Evolutionary conservation across 768 basidiomycete species (phyloP).

Genomic region (Gymnopilus junonius): DNA sequence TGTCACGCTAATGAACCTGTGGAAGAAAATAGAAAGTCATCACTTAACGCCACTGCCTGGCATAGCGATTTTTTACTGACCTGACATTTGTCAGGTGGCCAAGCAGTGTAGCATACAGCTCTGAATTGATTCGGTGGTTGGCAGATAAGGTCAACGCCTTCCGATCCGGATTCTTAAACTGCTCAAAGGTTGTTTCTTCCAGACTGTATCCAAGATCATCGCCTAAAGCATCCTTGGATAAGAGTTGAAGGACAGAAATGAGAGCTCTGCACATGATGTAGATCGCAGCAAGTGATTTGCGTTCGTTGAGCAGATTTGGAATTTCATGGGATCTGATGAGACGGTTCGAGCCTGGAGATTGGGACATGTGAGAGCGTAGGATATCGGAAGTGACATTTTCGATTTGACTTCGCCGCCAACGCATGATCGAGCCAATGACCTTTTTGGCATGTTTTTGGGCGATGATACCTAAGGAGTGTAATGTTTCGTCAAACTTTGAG

Average conservation of each 20-base stretch:
- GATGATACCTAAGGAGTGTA: slow-evolving; percentile 85
- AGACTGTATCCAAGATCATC: slow-evolving; percentile 78
- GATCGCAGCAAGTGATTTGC: slow-evolving; percentile 80
- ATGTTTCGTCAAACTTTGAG: slow-evolving; percentile 78
- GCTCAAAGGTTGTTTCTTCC: slow-evolving; percentile 90
- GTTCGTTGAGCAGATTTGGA: slow-evolving; percentile 61
- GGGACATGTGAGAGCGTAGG: slow-evolving; percentile 51
- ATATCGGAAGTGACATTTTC: slow-evolving; percentile 60
- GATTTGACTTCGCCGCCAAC: slow-evolving; percentile 82
- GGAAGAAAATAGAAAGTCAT: slow-evolving; percentile 2
- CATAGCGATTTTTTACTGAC: slow-evolving; percentile 43
- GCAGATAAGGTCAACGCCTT: slow-evolving; percentile 67
- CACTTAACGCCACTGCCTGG: not conserved
- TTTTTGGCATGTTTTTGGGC: slow-evolving; percentile 84
- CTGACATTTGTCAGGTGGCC: slow-evolving; percentile 83
- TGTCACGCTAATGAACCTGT: slow-evolving; percentile 88
- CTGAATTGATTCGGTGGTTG: slow-evolving; percentile 82
- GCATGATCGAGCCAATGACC: slow-evolving; percentile 85
- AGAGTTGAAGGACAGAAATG: slow-evolving; percentile 71
- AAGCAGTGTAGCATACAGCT: slow-evolving; percentile 82
- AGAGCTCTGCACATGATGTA: slow-evolving; percentile 92
- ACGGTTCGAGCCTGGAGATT: slow-evolving; percentile 38
- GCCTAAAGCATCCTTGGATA: slow-evolving; percentile 78
- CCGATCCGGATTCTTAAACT: slow-evolving; percentile 73
- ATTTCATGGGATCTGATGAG: slow-evolving; percentile 49